Base-by-base conservation (phyloP, 495 filamentous ascomycete species). In the Daldinia concentrica region DNA sequence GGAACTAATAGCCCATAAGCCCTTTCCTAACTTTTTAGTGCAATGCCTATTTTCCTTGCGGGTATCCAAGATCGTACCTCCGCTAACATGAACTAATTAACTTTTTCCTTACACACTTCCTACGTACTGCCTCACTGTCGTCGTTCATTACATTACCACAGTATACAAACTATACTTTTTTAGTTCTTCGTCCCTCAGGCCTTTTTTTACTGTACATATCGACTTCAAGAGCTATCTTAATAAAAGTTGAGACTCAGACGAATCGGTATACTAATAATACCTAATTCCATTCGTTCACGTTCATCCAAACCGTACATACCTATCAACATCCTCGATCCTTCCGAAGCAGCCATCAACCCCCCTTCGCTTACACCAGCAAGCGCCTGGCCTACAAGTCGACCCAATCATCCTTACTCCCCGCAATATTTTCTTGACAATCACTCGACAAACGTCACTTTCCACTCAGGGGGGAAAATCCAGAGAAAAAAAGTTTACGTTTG, bases 321-420 rank as follows among this genome's bases (percentile, higher is more conserved):
- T 55, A 69, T 54, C 56, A 68, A 62, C 60, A 22, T 67, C 43
- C 43, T 74, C 67, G n/a, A 63, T 67, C 62, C 67, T 60, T 41
- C 64, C 51, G 39, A 48, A 58, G 41, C 54, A 66, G 50, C 62
- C 62, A 58, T 65, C 41, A 57, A 52, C 34, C 68, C 64, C 66
- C 66, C 58, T 69, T 75, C 74, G 71, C 75, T 78, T 60, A 75
- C 71, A 75, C 72, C 72, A 74, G 48, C 78, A 81, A 80, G 77
- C 80, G 80, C 80, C 79, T 57, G 68, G 60, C 78, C 70, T 30
- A 62, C 63, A 69, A 69, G 26, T 66, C 64, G 73, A 73, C 67
- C 79, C 78, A 79, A 73, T 78, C 74, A 66, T 62, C 58, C 63
- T 61, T 51, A 39, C 64, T 39, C 75, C 72, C 56, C 60, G 43